Base-by-base conservation (phyloP, 2,329 filamentous ascomycete species). In the Zymoseptoria crescenta region DNA sequence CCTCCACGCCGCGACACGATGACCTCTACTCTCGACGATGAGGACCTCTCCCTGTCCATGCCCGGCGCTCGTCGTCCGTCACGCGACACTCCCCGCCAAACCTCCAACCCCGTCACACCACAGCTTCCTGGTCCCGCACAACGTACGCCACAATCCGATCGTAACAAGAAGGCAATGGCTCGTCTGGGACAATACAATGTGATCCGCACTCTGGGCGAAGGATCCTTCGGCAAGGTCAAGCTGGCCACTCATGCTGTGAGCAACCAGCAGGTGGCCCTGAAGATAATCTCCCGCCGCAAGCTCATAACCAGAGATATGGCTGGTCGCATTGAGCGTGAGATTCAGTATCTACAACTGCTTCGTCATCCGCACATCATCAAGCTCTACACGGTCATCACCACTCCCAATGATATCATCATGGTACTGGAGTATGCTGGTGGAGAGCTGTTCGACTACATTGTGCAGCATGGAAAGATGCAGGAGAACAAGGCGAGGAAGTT, bases 331-430 rank as follows among this genome's bases (percentile, higher is more conserved):
- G 94, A 99, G 79, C 85, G 94, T 67, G 94, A 99, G 80, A 99
- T 99, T 68, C 92, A 96, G 74, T 99, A 99, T 73, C 83, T 99
- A 64, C 94, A 99, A 77, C 80, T 99, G 61, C 81, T 99, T 62
- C 87, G 94, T 61, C 94, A 99, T 75, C 94, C 94, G 49, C 94
- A 99, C 76, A 99, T 99, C 73, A 99, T 99, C 80, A 99, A 99
- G 77, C 83, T 99, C 85, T 96, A 80, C 71, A 97, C 94, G 29
- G 94, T 99, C 64, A 97, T 99, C 74, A 96, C 96, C 63, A 96
- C 93, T 6, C 85, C 87, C 24, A 86, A 83, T 62, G 94, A 99
- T 74, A 99, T 99, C 73, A 94, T 97, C 75, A 99, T 99, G 94
- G 94, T 99, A 54, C 84, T 99, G 67, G 94, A 99, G 76, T 99